Evolutionary conservation across 1,284 basidiomycete species (phyloP), one percentile per base, ranked within the genome.

Genomic region (Pulveroboletus sp.): DNA sequence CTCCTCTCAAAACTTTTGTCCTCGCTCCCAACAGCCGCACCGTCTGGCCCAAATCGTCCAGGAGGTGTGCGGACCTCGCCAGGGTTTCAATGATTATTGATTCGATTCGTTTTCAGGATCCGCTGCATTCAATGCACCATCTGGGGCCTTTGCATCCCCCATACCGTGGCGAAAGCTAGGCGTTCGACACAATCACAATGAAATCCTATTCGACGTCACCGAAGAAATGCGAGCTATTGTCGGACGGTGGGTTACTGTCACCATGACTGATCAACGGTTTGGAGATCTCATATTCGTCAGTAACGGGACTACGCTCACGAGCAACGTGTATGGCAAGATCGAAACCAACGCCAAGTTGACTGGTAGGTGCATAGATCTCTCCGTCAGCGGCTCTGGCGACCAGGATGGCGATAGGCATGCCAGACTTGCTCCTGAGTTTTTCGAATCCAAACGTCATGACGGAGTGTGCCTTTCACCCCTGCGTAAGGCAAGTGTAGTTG

Each of bases 81-180:
- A n/a, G n/a, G n/a, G n/a, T n/a, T n/a, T n/a, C n/a, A n/a, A n/a
- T n/a, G n/a, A n/a, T n/a, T n/a, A n/a, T n/a, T n/a, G n/a, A n/a
- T n/a, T n/a, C n/a, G n/a, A n/a, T n/a, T n/a, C n/a, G n/a, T n/a
- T 24, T 57, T 74, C 52, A 53, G 78, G 77, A 17, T 75, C 77
- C 12, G 73, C 74, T 26, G 62, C 75, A 48, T 74, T 76, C 45
- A 69, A 61, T 57, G 71, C 70, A 35, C 78, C 86, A 1, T 84
- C 89, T 17, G 88, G 93, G 0, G 72, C 72, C 5, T 96, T 98
- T 66, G 87, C 93, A 2, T 94, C 93, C 8, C 92, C 94, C 1
- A 96, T 98, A 69, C 94, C 95, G 6, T 98, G 96, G 96, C 82
- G 96, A 49, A 91, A 91, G 65, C 82, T 89, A 4, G 92, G 92